Evolutionary conservation across 352 stramenopile species (phyloP), one percentile per base, ranked within the genome.

Genomic region (Phytophthora crassamura): DNA sequence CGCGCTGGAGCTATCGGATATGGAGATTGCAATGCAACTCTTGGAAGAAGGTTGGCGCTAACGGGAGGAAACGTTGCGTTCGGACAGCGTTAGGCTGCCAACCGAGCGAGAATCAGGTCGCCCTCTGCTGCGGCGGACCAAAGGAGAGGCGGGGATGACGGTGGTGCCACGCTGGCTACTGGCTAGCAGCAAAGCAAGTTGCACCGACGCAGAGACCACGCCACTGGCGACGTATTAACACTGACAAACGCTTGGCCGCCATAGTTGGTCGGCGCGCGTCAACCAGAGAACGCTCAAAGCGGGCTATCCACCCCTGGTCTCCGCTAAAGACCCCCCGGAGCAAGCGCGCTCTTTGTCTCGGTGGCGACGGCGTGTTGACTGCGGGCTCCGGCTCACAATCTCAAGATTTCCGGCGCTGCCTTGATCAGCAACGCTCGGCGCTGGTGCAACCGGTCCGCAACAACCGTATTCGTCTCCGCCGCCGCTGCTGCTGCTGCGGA

Each of bases 351-450:
- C n/a, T 30, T 15, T 20, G 10, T 4, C 42, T 59, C 36, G 50
- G 50, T 59, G 50, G 50, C 40, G 41, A 47, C 28, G 35, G 59
- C 59, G 59, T 62, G 59, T 62, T 61, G 50, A 38, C 41, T 42
- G 25, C 20, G 54, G 32, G 22, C 25, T 51, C 42, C 20, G 25
- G 20, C 34, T 51, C 60, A 68, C 60, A 68, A 68, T 57, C 60
- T 22, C 43, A 51, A 57, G 36, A 51, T 55, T 43, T 36, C 22
- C 12, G 11, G 9, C 20, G 35, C 18, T 15, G 49, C 49, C 18
- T 57, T 57, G 33, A 57, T 42, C 35, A 38, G 34, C 35, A 64
- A 64, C 40, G 52, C 53, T 35, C 45, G 46, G 32, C 30, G 35
- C 38, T 56, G 16, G 45, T 25, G 22, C 22, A 25, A 25, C 22